These are phyloP conservation scores for Cylindrotheca fusiformis DNA, from an alignment of 108 stramenopile species.

Conservation along the genomic window DNA sequence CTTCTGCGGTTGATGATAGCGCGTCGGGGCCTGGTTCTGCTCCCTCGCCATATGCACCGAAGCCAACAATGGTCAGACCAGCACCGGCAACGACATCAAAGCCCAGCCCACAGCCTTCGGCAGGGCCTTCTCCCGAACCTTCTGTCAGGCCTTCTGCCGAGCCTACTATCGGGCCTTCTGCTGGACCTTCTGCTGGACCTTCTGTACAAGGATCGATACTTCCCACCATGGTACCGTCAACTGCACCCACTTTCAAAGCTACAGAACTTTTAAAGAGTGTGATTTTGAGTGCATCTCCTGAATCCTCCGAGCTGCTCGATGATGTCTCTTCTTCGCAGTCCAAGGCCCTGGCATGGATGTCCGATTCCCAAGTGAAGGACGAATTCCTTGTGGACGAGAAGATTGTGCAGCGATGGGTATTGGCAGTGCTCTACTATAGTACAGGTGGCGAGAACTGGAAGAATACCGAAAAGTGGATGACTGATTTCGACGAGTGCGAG, in stretches of 20 bases:
- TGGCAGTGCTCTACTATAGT: slow-evolving; percentile 20
- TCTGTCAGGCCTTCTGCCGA: background rate
- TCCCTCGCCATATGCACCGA: background rate
- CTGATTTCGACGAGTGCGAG: slow-evolving; percentile 6
- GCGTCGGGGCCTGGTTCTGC: background rate
- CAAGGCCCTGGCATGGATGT: background rate
- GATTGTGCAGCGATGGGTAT: slow-evolving; percentile 13
- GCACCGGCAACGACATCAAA: background rate
- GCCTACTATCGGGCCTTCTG: background rate
- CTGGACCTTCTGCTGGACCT: no score
- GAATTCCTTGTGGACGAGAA: slow-evolving; percentile 5
- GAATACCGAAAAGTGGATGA: slow-evolving; percentile 14
- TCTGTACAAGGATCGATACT: no score
- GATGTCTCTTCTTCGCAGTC: background rate
- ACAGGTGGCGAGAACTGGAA: slow-evolving; percentile 23
- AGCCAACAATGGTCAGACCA: no score
- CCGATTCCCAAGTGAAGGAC: background rate
- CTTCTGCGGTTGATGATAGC: no score
- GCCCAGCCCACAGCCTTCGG: background rate
- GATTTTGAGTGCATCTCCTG: background rate
- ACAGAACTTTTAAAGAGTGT: background rate
- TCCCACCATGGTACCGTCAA: background rate
- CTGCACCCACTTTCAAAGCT: background rate
- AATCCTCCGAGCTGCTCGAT: background rate
- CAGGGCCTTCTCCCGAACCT: background rate